These are phyloP conservation scores for Irpex sp. DNA, from an alignment of 1,284 basidiomycete genomes.

Conservation along the genomic window DNA sequence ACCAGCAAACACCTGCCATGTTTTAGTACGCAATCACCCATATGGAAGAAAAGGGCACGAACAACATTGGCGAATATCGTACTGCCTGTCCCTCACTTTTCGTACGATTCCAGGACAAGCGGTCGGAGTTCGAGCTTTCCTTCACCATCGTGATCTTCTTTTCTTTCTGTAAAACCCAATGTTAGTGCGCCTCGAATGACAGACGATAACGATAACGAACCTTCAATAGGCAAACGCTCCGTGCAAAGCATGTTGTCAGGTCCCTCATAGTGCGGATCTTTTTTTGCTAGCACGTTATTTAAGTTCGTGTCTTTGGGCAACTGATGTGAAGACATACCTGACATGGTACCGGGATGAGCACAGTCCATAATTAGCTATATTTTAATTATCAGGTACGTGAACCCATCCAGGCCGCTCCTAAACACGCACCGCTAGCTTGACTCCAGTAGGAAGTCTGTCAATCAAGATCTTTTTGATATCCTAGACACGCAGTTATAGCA, in stretches of 20 bases:
- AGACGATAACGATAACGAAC: neutral
- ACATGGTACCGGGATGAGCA: constrained; percentile 24
- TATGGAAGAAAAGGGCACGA: neutral
- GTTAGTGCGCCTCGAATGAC: too few species aligned
- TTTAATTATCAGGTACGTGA: neutral
- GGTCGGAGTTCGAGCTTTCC: too few species aligned
- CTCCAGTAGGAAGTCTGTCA: neutral
- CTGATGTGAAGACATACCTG: constrained; percentile 19
- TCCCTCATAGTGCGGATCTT: constrained; percentile 12
- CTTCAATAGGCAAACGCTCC: neutral
- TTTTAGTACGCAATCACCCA: neutral
- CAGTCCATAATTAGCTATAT: constrained; percentile 26
- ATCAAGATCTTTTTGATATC: constrained; percentile 9
- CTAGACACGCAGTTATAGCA: constrained; percentile 1
- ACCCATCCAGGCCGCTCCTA: neutral
- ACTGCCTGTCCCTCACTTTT: neutral
- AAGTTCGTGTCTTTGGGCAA: too few species aligned
- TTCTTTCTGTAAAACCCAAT: neutral
- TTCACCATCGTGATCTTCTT: too few species aligned
- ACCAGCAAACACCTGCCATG: constrained; percentile 17
- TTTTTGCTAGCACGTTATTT: neutral
- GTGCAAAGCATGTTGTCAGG: constrained; percentile 2
- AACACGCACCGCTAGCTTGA: constrained; percentile 17
- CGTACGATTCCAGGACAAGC: too few species aligned
- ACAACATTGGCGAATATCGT: too few species aligned